Conservation (phyloP, 1,284 basidiomycete genomes). For the Papiliotrema flavescens region DNA sequence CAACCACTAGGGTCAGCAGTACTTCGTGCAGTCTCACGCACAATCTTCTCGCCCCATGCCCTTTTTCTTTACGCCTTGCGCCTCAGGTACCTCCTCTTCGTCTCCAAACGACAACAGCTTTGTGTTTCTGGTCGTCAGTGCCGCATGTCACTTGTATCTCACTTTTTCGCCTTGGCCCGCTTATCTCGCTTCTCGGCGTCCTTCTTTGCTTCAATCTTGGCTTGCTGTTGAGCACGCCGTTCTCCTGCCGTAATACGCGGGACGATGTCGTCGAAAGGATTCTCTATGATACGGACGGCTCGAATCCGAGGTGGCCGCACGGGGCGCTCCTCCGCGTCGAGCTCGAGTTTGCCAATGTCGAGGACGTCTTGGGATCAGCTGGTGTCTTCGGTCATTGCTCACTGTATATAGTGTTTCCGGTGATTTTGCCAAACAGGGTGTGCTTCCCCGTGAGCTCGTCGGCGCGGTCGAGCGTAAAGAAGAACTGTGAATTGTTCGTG, state of each 20-base stretch:
- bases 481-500: slow-evolving; percentile 84
- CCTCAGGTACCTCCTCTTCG: slow-evolving; percentile 62
- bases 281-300: slow-evolving; percentile 76
- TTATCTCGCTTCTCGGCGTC: slow-evolving; percentile 71
- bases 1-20: slow-evolving; percentile 54
- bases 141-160: slow-evolving; percentile 2
- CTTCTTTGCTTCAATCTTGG: slow-evolving; percentile 66
- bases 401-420: slow-evolving; percentile 78
- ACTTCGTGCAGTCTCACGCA: slow-evolving; percentile 50
- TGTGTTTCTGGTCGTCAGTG: slow-evolving; percentile 61
- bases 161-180: slow-evolving; percentile 79
- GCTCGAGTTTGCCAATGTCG: slow-evolving; percentile 84
- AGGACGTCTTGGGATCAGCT: slow-evolving; percentile 62
- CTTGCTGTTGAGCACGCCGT: slow-evolving; percentile 73
- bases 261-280: slow-evolving; percentile 90
- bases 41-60: slow-evolving; percentile 73
- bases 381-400: slow-evolving; percentile 39
- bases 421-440: slow-evolving; percentile 68
- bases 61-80: slow-evolving; percentile 63
- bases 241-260: slow-evolving; percentile 95
- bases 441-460: slow-evolving; percentile 86
- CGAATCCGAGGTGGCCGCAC: slow-evolving; percentile 87
- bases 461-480: slow-evolving; percentile 83
- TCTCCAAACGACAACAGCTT: slow-evolving; percentile 82
- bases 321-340: slow-evolving; percentile 76